These are phyloP conservation scores for Tetrapisispora fleetii DNA, from an alignment of 805 yeast species.

Conservation along the genomic window DNA sequence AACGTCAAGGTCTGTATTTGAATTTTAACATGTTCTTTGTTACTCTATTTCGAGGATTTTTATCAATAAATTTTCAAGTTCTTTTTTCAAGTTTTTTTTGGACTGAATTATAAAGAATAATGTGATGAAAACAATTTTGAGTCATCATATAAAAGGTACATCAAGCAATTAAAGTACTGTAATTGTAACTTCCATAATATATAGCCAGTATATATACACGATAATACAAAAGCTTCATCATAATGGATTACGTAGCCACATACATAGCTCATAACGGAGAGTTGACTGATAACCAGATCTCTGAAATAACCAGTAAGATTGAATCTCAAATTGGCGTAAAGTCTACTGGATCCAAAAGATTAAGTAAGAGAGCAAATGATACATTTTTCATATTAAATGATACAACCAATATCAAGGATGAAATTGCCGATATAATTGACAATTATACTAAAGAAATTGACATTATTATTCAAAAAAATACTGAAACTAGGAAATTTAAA, in stretches of 20 bases:
- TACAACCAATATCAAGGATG: slow-evolving; percentile 39
- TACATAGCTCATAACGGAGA: slow-evolving; percentile 2
- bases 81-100: not conserved
- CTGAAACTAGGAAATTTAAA: slow-evolving; percentile 19
- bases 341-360: not conserved
- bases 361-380: slow-evolving; percentile 2
- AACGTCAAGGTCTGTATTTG: too few relatives aligned
- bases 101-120: too few relatives aligned
- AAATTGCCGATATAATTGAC: slow-evolving; percentile 42
- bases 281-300: not conserved
- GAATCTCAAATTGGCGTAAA: not conserved
- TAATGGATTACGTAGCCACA: slow-evolving; percentile 1
- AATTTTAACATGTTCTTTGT: too few relatives aligned
- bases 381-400: not conserved
- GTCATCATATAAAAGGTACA: not conserved
- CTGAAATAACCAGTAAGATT: not conserved
- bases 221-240: not conserved
- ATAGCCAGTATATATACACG: too few relatives aligned
- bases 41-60: not conserved
- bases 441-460: slow-evolving; percentile 13
- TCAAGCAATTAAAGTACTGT: not conserved
- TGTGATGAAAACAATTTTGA: not conserved
- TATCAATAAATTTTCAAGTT: not conserved
- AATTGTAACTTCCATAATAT: too few relatives aligned
- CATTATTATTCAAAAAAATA: slow-evolving; percentile 16